phyloP scores from a whole-genome alignment of 768 basidiomycete species.

The Xerocomus spinulosus region DNA sequence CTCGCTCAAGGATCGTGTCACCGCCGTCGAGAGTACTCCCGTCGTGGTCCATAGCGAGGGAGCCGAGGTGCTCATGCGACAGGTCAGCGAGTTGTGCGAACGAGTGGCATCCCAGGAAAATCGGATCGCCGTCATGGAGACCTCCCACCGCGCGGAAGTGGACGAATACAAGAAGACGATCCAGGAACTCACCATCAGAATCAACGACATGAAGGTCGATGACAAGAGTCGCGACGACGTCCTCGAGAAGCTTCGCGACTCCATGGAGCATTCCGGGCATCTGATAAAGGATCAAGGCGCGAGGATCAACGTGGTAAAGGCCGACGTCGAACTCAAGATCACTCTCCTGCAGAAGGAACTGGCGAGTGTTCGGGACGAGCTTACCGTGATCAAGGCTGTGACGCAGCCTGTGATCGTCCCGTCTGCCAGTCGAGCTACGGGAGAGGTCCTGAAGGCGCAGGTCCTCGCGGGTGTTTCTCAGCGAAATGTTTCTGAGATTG shows the following conservation, averaged over 20 bases:
- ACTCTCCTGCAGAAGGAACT: conserved; percentile 15
- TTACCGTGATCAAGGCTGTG: conserved; percentile 7
- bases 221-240: conserved; percentile 6
- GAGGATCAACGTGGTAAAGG: conserved; percentile 11
- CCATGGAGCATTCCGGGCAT: neutral
- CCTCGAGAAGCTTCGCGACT: conserved; percentile 3
- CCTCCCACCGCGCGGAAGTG: conserved; percentile 5
- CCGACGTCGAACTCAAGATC: conserved; percentile 16
- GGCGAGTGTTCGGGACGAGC: conserved; percentile 2
- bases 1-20: conserved; percentile 17
- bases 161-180: conserved; percentile 3
- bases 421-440: conserved; percentile 1
- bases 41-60: neutral
- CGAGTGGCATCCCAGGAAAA: conserved; percentile 11
- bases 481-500: neutral
- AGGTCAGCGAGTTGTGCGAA: conserved; percentile 7
- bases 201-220: conserved; percentile 5
- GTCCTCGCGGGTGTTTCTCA: conserved; percentile 3
- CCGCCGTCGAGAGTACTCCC: conserved; percentile 7
- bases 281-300: conserved; percentile 15
- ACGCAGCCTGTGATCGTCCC: neutral
- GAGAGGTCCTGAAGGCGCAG: neutral
- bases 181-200: conserved; percentile 11
- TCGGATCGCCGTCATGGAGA: conserved; percentile 8
- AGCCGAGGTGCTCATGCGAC: conserved; percentile 4